phyloP scores from a whole-genome alignment of 805 yeast species.

The Candida insectorum region DNA sequence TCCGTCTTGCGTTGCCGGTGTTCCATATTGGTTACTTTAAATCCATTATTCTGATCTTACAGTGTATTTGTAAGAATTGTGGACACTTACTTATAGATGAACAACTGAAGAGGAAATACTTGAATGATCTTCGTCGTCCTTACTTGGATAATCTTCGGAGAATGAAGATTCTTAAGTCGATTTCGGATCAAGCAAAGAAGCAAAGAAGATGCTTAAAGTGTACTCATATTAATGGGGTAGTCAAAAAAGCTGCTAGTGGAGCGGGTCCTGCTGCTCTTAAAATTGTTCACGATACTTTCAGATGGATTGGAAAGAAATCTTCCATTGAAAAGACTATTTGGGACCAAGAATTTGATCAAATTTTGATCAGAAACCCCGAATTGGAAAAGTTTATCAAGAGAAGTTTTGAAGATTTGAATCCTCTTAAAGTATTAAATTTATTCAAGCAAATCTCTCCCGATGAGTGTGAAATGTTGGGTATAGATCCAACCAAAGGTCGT shows the following conservation, averaged over 20 bases:
- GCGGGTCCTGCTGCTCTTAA: slow-evolving; percentile 91
- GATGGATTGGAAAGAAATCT: slow-evolving; percentile 91
- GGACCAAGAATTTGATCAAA: slow-evolving; percentile 82
- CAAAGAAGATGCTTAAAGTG: slow-evolving; percentile 89
- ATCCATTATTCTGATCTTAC: slow-evolving; percentile 81
- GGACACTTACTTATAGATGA: slow-evolving; percentile 75
- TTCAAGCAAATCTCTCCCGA: slow-evolving; percentile 82
- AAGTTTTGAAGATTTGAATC: slow-evolving; percentile 91
- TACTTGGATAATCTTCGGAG: slow-evolving; percentile 86
- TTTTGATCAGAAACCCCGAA: slow-evolving; percentile 77
- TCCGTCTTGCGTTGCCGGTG: slow-evolving; percentile 89
- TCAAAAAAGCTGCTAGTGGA: slow-evolving; percentile 90
- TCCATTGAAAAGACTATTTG: slow-evolving; percentile 82
- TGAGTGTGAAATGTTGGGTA: slow-evolving; percentile 91
- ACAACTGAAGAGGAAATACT: slow-evolving; percentile 60
- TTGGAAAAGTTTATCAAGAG: slow-evolving; percentile 81
- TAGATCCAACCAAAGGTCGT: slow-evolving; percentile 79
- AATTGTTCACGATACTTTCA: slow-evolving; percentile 90
- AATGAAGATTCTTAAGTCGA: slow-evolving; percentile 80
- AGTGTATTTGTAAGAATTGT: slow-evolving; percentile 88
- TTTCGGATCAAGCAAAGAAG: slow-evolving; percentile 90
- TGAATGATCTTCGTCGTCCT: slow-evolving; percentile 81
- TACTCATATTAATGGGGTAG: slow-evolving; percentile 91
- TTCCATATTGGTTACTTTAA: slow-evolving; percentile 98
- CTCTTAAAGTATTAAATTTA: slow-evolving; percentile 79